Evolutionary conservation across 2,329 filamentous ascomycete genomes (phyloP).

Genomic region (Botrytis fragariae): DNA sequence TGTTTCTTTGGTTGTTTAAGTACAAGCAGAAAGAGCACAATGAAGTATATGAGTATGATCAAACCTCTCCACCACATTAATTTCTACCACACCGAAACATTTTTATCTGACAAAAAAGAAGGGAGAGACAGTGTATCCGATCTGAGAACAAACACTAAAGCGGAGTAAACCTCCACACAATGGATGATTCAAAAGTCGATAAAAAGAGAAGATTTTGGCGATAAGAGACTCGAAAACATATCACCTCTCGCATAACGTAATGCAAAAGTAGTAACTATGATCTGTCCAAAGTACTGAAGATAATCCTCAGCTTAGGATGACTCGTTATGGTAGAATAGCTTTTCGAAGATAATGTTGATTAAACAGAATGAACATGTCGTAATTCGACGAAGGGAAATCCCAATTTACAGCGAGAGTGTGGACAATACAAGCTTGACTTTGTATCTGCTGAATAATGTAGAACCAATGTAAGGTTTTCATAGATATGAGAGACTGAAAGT

Average conservation of each 20-base stretch:
- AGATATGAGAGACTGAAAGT: conserved; percentile 40
- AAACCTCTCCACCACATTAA: conserved; percentile 29
- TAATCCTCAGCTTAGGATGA: conserved; percentile 56
- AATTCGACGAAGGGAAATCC: conserved; percentile 30
- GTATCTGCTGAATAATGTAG: conserved; percentile 35
- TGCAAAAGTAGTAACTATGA: conserved; percentile 60
- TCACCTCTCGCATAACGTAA: conserved; percentile 29
- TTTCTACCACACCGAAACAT: conserved; percentile 28
- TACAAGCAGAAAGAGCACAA: conserved; percentile 34
- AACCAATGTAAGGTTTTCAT: conserved; percentile 37
- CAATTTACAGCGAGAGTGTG: conserved; percentile 28
- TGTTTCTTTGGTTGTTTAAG: conserved; percentile 21
- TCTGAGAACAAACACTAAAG: conserved; percentile 29
- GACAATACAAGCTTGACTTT: conserved; percentile 34
- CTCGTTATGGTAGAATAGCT: conserved; percentile 45
- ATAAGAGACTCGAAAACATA: conserved; percentile 28
- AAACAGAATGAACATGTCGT: conserved; percentile 38
- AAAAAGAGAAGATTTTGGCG: conserved; percentile 28
- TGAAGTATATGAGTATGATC: conserved; percentile 34
- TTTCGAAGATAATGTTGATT: conserved; percentile 39
- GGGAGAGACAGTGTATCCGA: conserved; percentile 19
- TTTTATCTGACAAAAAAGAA: conserved; percentile 23
- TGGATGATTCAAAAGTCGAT: conserved; percentile 30
- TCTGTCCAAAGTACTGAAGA: conserved; percentile 59
- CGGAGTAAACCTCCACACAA: conserved; percentile 34